Conservation (phyloP, 2,329 filamentous ascomycete species). For the Stachybotrys chartarum region DNA sequence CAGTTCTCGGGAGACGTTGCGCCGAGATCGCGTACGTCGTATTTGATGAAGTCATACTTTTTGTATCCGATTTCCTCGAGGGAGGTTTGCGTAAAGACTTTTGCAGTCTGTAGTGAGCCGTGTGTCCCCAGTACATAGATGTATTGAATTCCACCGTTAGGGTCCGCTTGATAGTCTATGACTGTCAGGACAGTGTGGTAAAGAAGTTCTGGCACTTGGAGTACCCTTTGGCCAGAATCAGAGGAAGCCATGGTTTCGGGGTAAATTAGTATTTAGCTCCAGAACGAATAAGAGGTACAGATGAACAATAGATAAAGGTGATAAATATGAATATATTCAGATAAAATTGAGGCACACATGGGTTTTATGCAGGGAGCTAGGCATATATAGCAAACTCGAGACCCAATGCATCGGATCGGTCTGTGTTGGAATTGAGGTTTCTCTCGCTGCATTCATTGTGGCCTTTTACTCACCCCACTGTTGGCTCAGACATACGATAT, state of each 20-base stretch:
- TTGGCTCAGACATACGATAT: not conserved
- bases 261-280: not conserved
- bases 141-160: conserved; percentile 17
- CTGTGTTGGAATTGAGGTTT: not conserved
- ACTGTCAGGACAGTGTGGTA: conserved; percentile 30
- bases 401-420: not conserved
- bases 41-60: conserved; percentile 27
- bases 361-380: not conserved
- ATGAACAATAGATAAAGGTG: not conserved
- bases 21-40: conserved; percentile 12
- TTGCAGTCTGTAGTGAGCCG: conserved; percentile 26
- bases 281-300: not conserved
- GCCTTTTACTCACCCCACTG: not conserved
- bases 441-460: not conserved
- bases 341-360: not conserved
- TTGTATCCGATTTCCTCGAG: conserved; percentile 26
- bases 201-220: conserved; percentile 19
- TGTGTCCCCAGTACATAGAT: conserved; percentile 31
- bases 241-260: not conserved
- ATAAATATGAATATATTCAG: not conserved
- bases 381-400: not conserved
- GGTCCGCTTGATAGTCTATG: conserved; percentile 15
- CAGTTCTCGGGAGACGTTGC: conserved; percentile 14
- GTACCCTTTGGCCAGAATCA: not conserved
- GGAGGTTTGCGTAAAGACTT: conserved; percentile 22